phyloP scores from a whole-genome alignment of 1,284 basidiomycete species.

The Rhodotorula sp. region DNA sequence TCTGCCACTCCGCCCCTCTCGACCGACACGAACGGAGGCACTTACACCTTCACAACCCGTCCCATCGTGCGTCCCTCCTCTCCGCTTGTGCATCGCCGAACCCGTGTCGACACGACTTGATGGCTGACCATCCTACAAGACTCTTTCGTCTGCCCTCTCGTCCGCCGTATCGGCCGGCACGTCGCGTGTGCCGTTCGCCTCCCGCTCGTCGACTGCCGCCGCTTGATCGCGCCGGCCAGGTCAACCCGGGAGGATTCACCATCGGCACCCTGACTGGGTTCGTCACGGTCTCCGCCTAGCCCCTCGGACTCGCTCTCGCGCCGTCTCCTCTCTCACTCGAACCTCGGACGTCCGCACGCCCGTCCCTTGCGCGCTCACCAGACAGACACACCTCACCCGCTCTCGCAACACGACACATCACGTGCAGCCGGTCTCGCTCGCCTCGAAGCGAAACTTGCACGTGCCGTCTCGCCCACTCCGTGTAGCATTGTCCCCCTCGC shows the following conservation, averaged over 20 bases:
- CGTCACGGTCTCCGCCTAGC: constrained; percentile 13
- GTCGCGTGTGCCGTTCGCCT: neutral
- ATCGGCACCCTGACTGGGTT: constrained; percentile 37
- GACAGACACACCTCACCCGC: too few relatives aligned
- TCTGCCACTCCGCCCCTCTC: neutral
- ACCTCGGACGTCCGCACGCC: neutral
- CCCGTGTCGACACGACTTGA: neutral
- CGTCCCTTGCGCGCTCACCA: too few relatives aligned
- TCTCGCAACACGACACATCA: too few relatives aligned
- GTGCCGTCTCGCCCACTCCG: too few relatives aligned
- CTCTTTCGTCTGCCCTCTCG: neutral
- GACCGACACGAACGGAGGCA: constrained; percentile 23
- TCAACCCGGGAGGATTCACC: constrained; percentile 35
- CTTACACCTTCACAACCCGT: constrained; percentile 24
- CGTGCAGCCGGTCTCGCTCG: too few relatives aligned
- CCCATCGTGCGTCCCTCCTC: constrained; percentile 22
- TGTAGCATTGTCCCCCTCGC: too few relatives aligned
- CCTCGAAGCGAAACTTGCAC: too few relatives aligned
- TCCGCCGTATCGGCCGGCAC: neutral
- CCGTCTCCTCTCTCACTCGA: too few relatives aligned
- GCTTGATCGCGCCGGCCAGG: constrained; percentile 1
- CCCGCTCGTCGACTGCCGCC: neutral
- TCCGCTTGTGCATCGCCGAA: neutral
- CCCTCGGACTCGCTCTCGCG: too few relatives aligned
- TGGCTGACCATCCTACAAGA: constrained; percentile 3